phyloP scores from a whole-genome alignment of 2,329 filamentous ascomycete genomes.

The Phoma sp. region DNA sequence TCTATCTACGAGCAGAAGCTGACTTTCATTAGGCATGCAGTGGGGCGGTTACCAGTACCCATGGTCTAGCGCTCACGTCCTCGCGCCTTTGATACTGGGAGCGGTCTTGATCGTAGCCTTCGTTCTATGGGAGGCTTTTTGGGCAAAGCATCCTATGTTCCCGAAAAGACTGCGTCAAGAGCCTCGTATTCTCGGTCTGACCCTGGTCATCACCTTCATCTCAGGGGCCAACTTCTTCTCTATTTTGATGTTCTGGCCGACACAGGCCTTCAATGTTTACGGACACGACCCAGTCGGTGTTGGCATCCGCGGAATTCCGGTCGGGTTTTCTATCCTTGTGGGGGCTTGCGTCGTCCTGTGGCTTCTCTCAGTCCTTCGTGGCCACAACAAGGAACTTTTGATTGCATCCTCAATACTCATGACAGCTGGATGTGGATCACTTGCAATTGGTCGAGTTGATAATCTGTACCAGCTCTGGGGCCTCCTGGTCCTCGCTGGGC shows the following conservation, averaged over 20 bases:
- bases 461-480: constrained; percentile 65
- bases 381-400: constrained; percentile 67
- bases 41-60: constrained; percentile 63
- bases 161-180: constrained; percentile 43
- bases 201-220: constrained; percentile 43
- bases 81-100: constrained; percentile 63
- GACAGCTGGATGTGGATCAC: constrained; percentile 69
- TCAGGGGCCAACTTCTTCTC: constrained; percentile 44
- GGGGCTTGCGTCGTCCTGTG: constrained; percentile 68
- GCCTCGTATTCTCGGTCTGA: constrained; percentile 36
- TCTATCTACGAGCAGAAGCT: no score
- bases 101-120: constrained; percentile 54
- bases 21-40: constrained; percentile 30
- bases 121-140: constrained; percentile 55
- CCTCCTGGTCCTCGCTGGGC: constrained; percentile 65
- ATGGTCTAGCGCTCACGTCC: constrained; percentile 63
- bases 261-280: constrained; percentile 43
- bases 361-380: constrained; percentile 64
- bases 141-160: constrained; percentile 53
- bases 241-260: constrained; percentile 46
- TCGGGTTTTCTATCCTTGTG: constrained; percentile 68
- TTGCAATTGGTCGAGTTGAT: constrained; percentile 59
- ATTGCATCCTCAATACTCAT: constrained; percentile 67
- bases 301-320: constrained; percentile 68
- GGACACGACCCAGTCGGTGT: constrained; percentile 68